These are phyloP conservation scores for Barnettozyma wickerhamii DNA, from an alignment of 805 yeast genomes.

Conservation along the genomic window DNA sequence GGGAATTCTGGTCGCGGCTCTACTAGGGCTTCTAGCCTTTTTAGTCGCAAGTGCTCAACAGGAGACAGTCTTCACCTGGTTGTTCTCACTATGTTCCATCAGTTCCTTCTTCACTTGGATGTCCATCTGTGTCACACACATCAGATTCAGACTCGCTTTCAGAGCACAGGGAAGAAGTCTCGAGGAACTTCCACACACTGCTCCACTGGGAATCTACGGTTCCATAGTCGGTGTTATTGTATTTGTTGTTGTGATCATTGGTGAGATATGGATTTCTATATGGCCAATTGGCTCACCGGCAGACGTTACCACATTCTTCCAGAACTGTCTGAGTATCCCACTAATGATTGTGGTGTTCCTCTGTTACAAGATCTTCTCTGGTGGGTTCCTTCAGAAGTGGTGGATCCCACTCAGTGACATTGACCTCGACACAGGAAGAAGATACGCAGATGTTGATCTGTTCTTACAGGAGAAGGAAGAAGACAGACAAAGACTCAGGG, in stretches of 20 bases:
- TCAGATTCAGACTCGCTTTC: slow-evolving; percentile 62
- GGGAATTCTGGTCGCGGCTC: slow-evolving; percentile 46
- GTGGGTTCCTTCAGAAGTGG: slow-evolving; percentile 37
- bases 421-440: slow-evolving; percentile 63
- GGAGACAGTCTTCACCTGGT: slow-evolving; percentile 58
- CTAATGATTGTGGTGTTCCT: slow-evolving; percentile 32
- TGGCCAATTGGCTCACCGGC: slow-evolving; percentile 49
- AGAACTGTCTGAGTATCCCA: slow-evolving; percentile 36
- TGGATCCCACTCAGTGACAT: slow-evolving; percentile 41
- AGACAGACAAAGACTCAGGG: slow-evolving; percentile 43
- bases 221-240: slow-evolving; percentile 57
- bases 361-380: slow-evolving; percentile 25
- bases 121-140: slow-evolving; percentile 54
- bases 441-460: slow-evolving; percentile 55
- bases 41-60: slow-evolving; percentile 48
- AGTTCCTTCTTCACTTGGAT: slow-evolving; percentile 63
- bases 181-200: slow-evolving; percentile 60
- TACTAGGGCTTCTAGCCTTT: slow-evolving; percentile 56
- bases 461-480: slow-evolving; percentile 52
- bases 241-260: slow-evolving; percentile 55
- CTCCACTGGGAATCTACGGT: slow-evolving; percentile 67
- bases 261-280: slow-evolving; percentile 80
- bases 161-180: slow-evolving; percentile 59
- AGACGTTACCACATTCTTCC: slow-evolving; percentile 33
- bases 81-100: slow-evolving; percentile 57